Percentiles rank a stretch among this genome's conserved stretches.
Conservation (phyloP, 257 asterid species). For the Nicotiana noctiflora region DNA sequence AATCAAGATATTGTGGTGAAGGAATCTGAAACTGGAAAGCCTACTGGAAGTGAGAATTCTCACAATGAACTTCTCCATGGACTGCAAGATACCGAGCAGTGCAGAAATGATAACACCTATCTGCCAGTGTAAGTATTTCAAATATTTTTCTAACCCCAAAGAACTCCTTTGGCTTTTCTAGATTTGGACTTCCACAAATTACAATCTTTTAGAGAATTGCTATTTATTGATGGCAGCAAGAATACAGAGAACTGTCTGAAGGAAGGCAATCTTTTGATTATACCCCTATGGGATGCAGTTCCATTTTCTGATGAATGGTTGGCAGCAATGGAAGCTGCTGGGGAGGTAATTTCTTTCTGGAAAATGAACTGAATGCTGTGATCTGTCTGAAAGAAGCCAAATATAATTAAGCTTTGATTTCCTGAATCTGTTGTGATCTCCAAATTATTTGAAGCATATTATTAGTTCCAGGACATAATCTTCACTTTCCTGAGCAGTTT, state of each 20-base stretch:
- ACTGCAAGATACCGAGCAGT: constrained; percentile 18
- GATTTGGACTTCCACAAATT: neutral
- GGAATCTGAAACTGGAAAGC: constrained; percentile 20
- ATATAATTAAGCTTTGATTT: neutral
- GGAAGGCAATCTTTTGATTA: constrained; percentile 21
- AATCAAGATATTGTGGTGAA: neutral
- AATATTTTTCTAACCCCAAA: neutral
- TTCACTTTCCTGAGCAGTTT: neutral
- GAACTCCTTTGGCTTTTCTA: neutral
- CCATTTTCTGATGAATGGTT: constrained; percentile 99
- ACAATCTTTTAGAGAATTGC: neutral
- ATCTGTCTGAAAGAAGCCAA: neutral
- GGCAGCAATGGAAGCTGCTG: constrained; percentile 96
- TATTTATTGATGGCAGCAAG: constrained; percentile 33
- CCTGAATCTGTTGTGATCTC: no score
- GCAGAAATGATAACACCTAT: constrained; percentile 19
- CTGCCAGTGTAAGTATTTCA: constrained; percentile 39
- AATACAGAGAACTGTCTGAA: constrained; percentile 23
- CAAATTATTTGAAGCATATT: neutral
- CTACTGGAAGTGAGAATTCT: constrained; percentile 23
- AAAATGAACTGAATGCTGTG: neutral
- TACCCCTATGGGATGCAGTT: constrained; percentile 53
- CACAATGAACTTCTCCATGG: constrained; percentile 16
- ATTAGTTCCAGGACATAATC: neutral
- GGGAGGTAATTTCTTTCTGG: constrained; percentile 58